Percentiles rank a stretch among this genome's conserved stretches.
phyloP scores from a whole-genome alignment of 2,329 filamentous ascomycete species.

The Aureobasidium sp. region DNA sequence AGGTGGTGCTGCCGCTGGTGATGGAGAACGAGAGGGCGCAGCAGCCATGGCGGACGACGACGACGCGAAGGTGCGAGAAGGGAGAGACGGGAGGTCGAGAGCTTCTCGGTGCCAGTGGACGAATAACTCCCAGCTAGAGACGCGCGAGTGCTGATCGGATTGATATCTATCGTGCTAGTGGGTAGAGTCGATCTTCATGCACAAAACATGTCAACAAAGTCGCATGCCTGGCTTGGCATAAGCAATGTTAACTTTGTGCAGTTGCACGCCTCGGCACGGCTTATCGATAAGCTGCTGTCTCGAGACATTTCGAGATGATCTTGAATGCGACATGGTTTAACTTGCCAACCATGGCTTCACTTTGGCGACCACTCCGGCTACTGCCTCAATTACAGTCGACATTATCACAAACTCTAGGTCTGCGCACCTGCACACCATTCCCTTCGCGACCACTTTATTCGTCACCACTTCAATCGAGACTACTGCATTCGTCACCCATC shows the following conservation, averaged over 20 bases:
- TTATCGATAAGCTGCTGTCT: neutral
- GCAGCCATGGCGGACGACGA: neutral
- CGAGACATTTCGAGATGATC: neutral
- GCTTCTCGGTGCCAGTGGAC: neutral
- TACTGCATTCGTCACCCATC: neutral
- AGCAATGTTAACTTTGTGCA: neutral
- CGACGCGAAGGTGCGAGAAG: neutral
- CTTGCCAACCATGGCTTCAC: neutral
- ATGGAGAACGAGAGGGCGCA: slow-evolving; percentile 31
- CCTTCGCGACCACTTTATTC: no score
- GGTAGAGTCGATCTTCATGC: neutral
- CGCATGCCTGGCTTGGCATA: neutral
- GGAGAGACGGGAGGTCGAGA: neutral
- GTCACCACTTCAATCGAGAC: neutral
- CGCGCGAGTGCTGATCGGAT: neutral
- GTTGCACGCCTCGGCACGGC: neutral
- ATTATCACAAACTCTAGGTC: neutral
- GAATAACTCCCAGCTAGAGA: neutral
- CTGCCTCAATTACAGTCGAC: neutral
- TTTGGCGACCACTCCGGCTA: slow-evolving; percentile 3
- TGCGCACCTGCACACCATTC: neutral
- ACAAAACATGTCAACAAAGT: neutral
- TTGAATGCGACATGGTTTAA: neutral
- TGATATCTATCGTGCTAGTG: neutral
- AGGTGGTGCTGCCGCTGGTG: slow-evolving; percentile 45